Evolutionary conservation across 2,329 filamentous ascomycete genomes (phyloP).

Genomic region (Xylariales sp.): DNA sequence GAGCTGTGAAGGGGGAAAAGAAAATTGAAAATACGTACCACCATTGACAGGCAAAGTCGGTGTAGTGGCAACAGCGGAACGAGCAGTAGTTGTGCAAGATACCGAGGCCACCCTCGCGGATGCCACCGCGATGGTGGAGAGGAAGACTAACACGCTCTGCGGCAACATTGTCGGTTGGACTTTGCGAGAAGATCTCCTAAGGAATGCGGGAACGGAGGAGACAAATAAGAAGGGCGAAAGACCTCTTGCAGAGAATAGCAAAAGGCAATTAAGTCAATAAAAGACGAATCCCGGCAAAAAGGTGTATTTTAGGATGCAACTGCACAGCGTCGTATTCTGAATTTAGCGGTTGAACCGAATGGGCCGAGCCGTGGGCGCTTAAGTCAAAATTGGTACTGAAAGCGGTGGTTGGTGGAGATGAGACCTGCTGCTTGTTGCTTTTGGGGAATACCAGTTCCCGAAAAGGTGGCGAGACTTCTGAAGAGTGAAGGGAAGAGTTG

Average conservation of each 20-base stretch:
- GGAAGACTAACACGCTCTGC: constrained; percentile 16
- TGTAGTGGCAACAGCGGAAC: constrained; percentile 11
- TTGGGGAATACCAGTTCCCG: not conserved
- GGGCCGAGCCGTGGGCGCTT: constrained; percentile 22
- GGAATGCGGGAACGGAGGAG: no score
- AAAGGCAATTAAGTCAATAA: not conserved
- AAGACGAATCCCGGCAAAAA: no score
- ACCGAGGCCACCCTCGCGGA: constrained; percentile 14
- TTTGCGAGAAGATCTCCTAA: no score
- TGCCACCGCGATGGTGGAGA: constrained; percentile 19
- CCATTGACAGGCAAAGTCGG: constrained; percentile 35
- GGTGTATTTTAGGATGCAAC: no score
- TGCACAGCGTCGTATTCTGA: no score
- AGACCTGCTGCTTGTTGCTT: constrained; percentile 12
- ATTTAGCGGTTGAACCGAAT: no score
- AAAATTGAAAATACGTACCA: no score
- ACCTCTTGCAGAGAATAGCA: not conserved
- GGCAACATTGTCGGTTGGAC: constrained; percentile 26
- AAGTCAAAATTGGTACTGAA: constrained; percentile 24
- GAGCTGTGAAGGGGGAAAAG: no score
- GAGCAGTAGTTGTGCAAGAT: constrained; percentile 7
- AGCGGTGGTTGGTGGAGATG: constrained; percentile 20
- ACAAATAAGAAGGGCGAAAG: no score
- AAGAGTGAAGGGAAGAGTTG: no score
- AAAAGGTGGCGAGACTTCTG: not conserved